Conservation (phyloP, 2,329 filamentous ascomycete genomes). For the Epichloe amarillans region DNA sequence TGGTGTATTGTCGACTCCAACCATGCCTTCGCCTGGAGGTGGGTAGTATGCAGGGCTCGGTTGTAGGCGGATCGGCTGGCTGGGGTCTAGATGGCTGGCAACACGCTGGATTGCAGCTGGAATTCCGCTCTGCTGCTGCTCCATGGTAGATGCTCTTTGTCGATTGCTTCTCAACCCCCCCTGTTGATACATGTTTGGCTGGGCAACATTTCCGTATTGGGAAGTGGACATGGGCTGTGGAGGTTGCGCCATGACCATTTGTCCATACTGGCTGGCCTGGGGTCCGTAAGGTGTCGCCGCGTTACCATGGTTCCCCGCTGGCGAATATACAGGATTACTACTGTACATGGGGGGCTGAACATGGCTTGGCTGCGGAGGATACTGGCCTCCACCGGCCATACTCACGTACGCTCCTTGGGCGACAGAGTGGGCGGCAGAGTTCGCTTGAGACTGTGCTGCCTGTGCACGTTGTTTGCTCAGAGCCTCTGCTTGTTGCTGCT, state of each 20-base stretch:
- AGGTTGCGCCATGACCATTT: constrained; percentile 58
- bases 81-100: constrained; percentile 90
- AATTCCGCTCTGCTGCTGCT: constrained; percentile 85
- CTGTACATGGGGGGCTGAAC: constrained; percentile 62
- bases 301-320: constrained; percentile 33
- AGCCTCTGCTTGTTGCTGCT: constrained; percentile 90
- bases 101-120: constrained; percentile 87
- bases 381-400: constrained; percentile 33
- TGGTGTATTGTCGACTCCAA: constrained; percentile 45
- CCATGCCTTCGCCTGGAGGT: constrained; percentile 72
- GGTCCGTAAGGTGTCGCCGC: constrained; percentile 63
- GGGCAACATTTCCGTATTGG: constrained; percentile 45
- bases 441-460: constrained; percentile 56
- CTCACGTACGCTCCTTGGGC: constrained; percentile 51
- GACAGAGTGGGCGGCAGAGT: constrained; percentile 52
- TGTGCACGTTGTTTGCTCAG: constrained; percentile 82
- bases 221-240: constrained; percentile 51
- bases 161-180: constrained; percentile 55
- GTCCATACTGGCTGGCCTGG: constrained; percentile 56
- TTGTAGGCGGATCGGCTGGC: constrained; percentile 82
- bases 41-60: constrained; percentile 96
- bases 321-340: constrained; percentile 69
- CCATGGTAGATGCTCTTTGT: constrained; percentile 91
- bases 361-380: constrained; percentile 29
- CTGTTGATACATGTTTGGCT: constrained; percentile 51